phyloP scores from a whole-genome alignment of 208 protist genomes.

The Trypanosoma melophagium region DNA sequence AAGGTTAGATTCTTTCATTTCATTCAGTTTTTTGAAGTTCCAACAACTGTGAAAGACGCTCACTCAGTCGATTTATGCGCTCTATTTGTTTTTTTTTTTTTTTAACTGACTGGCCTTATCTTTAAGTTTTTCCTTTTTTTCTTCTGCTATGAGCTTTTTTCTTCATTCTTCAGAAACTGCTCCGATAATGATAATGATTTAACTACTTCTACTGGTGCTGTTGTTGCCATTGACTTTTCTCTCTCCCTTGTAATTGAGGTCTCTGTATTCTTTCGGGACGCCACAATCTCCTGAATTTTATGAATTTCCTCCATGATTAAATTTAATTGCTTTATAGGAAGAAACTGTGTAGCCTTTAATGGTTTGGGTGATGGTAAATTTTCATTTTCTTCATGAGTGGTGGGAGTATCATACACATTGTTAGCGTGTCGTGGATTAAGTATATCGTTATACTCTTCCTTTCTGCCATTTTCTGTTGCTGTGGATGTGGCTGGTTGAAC shows the following conservation, averaged over 20 bases:
- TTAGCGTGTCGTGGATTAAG: slow-evolving; percentile 5
- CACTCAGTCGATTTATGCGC: neutral
- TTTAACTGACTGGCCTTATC: neutral
- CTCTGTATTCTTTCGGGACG: neutral
- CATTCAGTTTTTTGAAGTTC: neutral
- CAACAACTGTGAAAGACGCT: slow-evolving; percentile 2
- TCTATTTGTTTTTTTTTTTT: neutral
- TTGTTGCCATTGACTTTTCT: neutral
- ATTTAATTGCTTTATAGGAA: neutral
- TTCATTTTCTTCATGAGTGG: neutral
- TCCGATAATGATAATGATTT: neutral
- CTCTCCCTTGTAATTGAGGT: neutral
- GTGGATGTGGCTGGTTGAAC: neutral
- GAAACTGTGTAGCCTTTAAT: neutral
- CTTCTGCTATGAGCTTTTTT: neutral
- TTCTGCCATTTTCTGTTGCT: neutral
- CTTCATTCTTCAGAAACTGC: neutral
- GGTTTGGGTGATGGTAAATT: neutral
- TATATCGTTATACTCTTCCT: slow-evolving; percentile 8
- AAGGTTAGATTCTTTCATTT: neutral
- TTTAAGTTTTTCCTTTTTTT: neutral
- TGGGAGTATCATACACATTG: neutral
- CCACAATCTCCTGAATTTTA: slow-evolving; percentile 5
- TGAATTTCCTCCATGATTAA: slow-evolving; percentile 17
- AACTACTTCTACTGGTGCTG: neutral